Evolutionary conservation across 768 basidiomycete species (phyloP).

Genomic region (Russula brevipes): DNA sequence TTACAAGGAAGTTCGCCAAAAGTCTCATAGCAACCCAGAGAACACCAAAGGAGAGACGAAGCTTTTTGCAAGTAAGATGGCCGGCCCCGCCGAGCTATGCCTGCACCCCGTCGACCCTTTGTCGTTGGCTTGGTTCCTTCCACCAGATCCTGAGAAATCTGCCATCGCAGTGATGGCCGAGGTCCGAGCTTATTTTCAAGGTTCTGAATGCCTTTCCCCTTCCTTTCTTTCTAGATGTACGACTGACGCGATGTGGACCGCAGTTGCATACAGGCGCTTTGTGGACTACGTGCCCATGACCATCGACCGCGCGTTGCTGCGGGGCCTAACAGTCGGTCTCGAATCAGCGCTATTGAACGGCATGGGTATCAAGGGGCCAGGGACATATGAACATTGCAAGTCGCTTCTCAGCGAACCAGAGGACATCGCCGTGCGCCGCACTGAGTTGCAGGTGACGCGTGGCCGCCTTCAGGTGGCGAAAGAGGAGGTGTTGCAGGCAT

Average conservation of each 20-base stretch:
- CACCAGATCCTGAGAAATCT: conserved; percentile 47
- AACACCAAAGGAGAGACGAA: background rate
- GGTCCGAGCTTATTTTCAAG: conserved; percentile 70
- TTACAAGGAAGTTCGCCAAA: conserved; percentile 38
- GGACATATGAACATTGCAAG: conserved; percentile 42
- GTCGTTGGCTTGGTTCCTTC: conserved; percentile 46
- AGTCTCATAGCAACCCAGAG: background rate
- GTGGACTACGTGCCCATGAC: conserved; percentile 52
- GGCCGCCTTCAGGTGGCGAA: conserved; percentile 44
- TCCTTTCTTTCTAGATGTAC: background rate
- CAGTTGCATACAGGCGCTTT: conserved; percentile 56
- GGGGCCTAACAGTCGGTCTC: conserved; percentile 40
- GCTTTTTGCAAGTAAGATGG: conserved; percentile 24
- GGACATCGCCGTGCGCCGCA: conserved; percentile 38
- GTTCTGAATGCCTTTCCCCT: conserved; percentile 33
- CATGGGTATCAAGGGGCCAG: conserved; percentile 44
- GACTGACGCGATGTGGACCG: background rate
- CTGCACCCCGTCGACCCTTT: conserved; percentile 34
- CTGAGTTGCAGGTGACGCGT: conserved; percentile 45
- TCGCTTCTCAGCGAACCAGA: conserved; percentile 48
- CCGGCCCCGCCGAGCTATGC: conserved; percentile 38
- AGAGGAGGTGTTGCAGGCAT: conserved; percentile 33
- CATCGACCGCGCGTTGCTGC: conserved; percentile 51
- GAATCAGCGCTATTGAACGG: conserved; percentile 40
- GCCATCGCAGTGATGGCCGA: conserved; percentile 64